Conservation (phyloP, 371 early-diverging fungal genomes). For the Mucor saturninus region DNA sequence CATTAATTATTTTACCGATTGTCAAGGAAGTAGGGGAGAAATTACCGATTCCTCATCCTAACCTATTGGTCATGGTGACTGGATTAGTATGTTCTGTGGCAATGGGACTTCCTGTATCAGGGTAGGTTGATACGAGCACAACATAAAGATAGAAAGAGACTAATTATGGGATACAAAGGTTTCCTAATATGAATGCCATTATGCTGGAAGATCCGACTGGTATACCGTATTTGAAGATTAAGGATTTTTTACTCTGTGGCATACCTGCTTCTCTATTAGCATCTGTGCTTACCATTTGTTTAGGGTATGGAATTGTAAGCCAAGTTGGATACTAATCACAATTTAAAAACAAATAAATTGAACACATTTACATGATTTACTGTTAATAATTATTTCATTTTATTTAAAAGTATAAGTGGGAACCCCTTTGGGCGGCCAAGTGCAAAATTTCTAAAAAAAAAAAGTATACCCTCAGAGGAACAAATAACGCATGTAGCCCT, state of each 20-base stretch:
- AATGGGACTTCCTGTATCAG: conserved; percentile 32
- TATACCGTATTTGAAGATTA: conserved; percentile 76
- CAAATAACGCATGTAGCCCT: no score
- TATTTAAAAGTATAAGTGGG: no score
- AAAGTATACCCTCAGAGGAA: no score
- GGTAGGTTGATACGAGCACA: conserved; percentile 2
- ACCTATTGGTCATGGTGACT: conserved; percentile 83
- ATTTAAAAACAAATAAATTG: no score
- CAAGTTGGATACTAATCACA: background rate
- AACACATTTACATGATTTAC: no score
- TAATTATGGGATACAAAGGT: background rate
- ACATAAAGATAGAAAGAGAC: background rate
- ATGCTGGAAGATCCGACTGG: conserved; percentile 90
- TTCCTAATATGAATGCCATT: conserved; percentile 94
- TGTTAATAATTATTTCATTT: no score
- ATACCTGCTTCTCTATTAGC: conserved; percentile 52
- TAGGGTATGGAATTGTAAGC: conserved; percentile 1
- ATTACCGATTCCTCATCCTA: conserved; percentile 77
- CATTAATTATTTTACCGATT: conserved; percentile 79
- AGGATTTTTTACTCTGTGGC: conserved; percentile 87
- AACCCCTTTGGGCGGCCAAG: no score
- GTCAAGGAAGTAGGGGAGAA: conserved; percentile 72
- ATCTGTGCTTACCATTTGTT: background rate
- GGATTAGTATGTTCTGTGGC: conserved; percentile 45
- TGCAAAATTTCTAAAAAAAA: no score